Percentiles rank a stretch among this genome's conserved stretches.
Evolutionary conservation across 2,329 filamentous ascomycete genomes (phyloP).

Genomic region (Talaromyces islandicus): DNA sequence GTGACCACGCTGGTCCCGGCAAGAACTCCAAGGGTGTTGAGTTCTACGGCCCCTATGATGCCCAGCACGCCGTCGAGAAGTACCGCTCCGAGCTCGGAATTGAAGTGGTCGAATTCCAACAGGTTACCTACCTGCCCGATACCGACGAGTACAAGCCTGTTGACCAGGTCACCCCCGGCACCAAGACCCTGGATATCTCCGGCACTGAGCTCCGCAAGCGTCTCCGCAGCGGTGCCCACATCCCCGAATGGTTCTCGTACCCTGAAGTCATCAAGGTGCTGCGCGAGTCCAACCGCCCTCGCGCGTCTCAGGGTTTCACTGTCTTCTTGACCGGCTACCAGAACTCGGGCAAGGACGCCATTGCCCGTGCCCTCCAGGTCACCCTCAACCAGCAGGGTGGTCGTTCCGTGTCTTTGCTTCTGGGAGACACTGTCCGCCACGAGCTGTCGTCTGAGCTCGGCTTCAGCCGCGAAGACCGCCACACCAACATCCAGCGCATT

Average conservation of each 20-base stretch:
- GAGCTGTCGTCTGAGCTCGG: constrained; percentile 94
- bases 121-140: constrained; percentile 98
- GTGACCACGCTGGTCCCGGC: constrained; percentile 95
- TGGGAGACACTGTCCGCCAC: constrained; percentile 89
- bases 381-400: constrained; percentile 98
- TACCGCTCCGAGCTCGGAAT: constrained; percentile 96
- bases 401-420: constrained; percentile 84
- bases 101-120: constrained; percentile 98
- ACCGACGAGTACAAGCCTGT: constrained; percentile 92
- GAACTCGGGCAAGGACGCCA: constrained; percentile 95
- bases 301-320: constrained; percentile 90
- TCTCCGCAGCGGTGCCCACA: constrained; percentile 84
- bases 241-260: constrained; percentile 99
- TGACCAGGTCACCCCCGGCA: constrained; percentile 78
- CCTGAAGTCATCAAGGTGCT: constrained; percentile 96
- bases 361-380: constrained; percentile 90
- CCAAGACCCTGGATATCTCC: constrained; percentile 82
- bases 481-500: constrained; percentile 92
- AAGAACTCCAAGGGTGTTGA: constrained; percentile 97
- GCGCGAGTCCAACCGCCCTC: constrained; percentile 89
- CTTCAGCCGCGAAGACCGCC: constrained; percentile 87
- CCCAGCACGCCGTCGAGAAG: constrained; percentile 92
- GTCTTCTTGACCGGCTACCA: constrained; percentile 96
- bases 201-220: constrained; percentile 87
- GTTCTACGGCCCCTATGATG: constrained; percentile 97